Conservation (phyloP, 306 rosid genomes). For the Lupinus albus region DNA sequence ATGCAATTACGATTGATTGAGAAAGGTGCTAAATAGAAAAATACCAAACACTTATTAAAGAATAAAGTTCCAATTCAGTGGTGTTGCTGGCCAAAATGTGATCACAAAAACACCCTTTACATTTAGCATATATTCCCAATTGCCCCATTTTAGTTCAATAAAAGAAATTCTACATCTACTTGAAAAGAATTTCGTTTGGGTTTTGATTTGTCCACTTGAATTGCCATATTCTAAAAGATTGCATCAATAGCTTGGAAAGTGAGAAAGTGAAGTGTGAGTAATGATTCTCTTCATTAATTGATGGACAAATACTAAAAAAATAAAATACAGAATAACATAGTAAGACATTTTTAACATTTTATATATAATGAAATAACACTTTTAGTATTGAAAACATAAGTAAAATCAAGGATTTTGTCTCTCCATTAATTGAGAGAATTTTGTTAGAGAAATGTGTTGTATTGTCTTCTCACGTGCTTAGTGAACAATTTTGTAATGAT, state of each 20-base stretch:
- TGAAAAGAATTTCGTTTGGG: constrained; percentile 34
- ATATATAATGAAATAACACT: too few species aligned
- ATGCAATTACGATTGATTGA: constrained; percentile 40
- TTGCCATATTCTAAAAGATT: constrained; percentile 33
- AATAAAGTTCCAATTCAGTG: constrained; percentile 41
- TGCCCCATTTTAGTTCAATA: neutral
- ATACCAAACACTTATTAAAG: constrained; percentile 28
- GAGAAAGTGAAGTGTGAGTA: too few species aligned
- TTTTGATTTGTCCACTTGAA: constrained; percentile 37
- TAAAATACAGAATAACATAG: too few species aligned
- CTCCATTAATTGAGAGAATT: too few species aligned
- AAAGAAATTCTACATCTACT: constrained; percentile 37
- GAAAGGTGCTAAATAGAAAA: constrained; percentile 37
- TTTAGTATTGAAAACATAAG: too few species aligned
- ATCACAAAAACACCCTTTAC: constrained; percentile 38
- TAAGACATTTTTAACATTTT: too few species aligned
- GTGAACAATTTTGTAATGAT: constrained; percentile 39
- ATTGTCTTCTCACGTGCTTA: constrained; percentile 34
- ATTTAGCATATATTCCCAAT: constrained; percentile 38
- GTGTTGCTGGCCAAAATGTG: constrained; percentile 42
- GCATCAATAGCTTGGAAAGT: neutral
- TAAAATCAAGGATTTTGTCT: too few species aligned
- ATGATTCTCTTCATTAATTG: too few species aligned
- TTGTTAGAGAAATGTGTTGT: too few species aligned
- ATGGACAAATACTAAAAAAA: too few species aligned